phyloP scores from a whole-genome alignment of 352 stramenopile genomes.

The Peronospora destructor region DNA sequence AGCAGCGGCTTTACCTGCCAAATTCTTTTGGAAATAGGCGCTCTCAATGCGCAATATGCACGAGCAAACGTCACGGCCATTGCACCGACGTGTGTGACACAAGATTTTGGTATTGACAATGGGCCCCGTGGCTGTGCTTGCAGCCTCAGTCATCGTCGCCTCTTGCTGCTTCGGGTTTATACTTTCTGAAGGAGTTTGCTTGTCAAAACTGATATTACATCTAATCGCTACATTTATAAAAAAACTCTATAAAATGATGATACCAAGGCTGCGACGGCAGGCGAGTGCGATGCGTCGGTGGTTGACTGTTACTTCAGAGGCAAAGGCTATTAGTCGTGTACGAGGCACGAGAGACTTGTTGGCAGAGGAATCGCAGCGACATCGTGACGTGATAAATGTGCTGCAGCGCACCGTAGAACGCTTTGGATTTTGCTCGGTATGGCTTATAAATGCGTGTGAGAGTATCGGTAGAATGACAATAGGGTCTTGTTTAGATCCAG shows the following conservation, averaged over 20 bases:
- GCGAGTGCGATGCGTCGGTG: conserved; percentile 10
- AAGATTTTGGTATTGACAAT: conserved; percentile 17
- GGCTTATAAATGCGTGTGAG: not conserved
- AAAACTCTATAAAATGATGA: too few relatives aligned
- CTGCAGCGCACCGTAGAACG: conserved; percentile 52
- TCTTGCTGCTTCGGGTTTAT: conserved; percentile 9
- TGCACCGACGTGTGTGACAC: conserved; percentile 58
- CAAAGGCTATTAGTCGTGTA: conserved; percentile 42
- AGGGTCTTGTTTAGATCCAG: conserved; percentile 43
- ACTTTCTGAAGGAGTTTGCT: not conserved
- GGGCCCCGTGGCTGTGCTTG: not conserved
- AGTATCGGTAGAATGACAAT: not conserved
- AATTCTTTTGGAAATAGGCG: conserved; percentile 58
- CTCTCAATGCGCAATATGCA: conserved; percentile 64
- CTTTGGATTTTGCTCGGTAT: conserved; percentile 74
- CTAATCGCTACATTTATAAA: not conserved
- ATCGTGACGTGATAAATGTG: conserved; percentile 48
- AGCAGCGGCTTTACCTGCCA: conserved; percentile 30
- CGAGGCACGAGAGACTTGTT: conserved; percentile 72
- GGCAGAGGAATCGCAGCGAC: conserved; percentile 50
- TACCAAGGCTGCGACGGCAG: too few relatives aligned
- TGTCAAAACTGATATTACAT: not conserved
- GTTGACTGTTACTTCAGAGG: conserved; percentile 25
- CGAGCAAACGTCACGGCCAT: conserved; percentile 54
- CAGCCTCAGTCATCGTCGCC: not conserved